A percentile compares a stretch with the other conserved stretches of the same genome.
These are phyloP conservation scores for Calocera cornea DNA, from an alignment of 768 basidiomycete genomes.

Conservation along the genomic window DNA sequence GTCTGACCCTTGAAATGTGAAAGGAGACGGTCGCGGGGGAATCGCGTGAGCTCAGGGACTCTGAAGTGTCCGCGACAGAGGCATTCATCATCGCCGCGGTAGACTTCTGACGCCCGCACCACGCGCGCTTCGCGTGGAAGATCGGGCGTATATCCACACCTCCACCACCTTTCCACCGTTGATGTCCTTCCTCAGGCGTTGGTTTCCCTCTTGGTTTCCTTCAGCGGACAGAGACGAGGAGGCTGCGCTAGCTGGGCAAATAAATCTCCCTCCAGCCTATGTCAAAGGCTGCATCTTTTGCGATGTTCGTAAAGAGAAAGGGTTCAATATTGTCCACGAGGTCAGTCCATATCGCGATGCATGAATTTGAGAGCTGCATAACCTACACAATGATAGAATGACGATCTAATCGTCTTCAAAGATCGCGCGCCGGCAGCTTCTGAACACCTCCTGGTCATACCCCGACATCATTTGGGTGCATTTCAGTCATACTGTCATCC, in stretches of 20 bases:
- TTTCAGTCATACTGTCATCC: background rate
- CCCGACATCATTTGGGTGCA: conserved; percentile 28
- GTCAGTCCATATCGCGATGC: conserved; percentile 13
- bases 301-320: conserved; percentile 20
- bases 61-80: background rate
- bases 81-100: no score
- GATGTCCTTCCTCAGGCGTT: background rate
- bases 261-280: background rate
- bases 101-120: no score
- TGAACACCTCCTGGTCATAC: conserved; percentile 28
- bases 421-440: conserved; percentile 26
- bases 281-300: conserved; percentile 25
- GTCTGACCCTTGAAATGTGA: background rate
- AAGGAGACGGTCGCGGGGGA: background rate
- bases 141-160: background rate
- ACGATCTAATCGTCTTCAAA: conserved; percentile 23
- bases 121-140: no score
- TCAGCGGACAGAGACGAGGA: background rate
- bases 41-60: background rate
- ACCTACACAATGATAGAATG: conserved; percentile 18
- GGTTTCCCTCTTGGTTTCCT: background rate
- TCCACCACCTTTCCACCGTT: background rate
- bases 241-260: background rate
- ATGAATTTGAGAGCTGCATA: background rate
- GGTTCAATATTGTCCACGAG: conserved; percentile 27